phyloP scores from a whole-genome alignment of 192 early-diverging fungal genomes.

The Powellomyces hirtus region DNA sequence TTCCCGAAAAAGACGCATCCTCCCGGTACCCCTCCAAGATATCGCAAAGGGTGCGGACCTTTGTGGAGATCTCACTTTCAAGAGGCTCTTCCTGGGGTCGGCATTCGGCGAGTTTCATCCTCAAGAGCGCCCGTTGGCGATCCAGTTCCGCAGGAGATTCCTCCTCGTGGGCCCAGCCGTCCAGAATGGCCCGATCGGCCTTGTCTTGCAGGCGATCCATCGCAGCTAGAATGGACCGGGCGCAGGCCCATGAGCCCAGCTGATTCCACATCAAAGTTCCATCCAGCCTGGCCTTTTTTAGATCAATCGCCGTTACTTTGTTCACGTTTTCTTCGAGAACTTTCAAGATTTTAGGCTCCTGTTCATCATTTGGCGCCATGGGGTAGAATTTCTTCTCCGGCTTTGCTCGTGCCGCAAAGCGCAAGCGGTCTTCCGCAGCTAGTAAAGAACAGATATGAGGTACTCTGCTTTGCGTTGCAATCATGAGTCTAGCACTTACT shows the following conservation, averaged over 20 bases:
- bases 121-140: not conserved
- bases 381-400: constrained; percentile 32
- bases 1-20: constrained; percentile 67
- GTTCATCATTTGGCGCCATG: constrained; percentile 6
- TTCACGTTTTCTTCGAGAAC: not conserved
- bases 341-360: not conserved
- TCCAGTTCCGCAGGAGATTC: not conserved
- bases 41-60: constrained; percentile 65
- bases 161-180: not conserved
- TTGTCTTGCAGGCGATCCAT: constrained; percentile 15
- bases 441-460: no score
- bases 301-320: constrained; percentile 2
- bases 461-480: no score
- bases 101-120: not conserved
- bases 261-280: constrained; percentile 44
- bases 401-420: constrained; percentile 27
- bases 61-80: constrained; percentile 51
- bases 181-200: not conserved
- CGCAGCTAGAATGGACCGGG: constrained; percentile 61
- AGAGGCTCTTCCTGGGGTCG: not conserved
- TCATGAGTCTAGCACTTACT: not conserved
- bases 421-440: not conserved
- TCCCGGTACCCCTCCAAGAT: constrained; percentile 54
- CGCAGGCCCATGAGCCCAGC: constrained; percentile 79
- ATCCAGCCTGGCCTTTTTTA: constrained; percentile 42